These are phyloP conservation scores for Neurospora intermedia DNA, from an alignment of 495 filamentous ascomycete species.

Conservation along the genomic window DNA sequence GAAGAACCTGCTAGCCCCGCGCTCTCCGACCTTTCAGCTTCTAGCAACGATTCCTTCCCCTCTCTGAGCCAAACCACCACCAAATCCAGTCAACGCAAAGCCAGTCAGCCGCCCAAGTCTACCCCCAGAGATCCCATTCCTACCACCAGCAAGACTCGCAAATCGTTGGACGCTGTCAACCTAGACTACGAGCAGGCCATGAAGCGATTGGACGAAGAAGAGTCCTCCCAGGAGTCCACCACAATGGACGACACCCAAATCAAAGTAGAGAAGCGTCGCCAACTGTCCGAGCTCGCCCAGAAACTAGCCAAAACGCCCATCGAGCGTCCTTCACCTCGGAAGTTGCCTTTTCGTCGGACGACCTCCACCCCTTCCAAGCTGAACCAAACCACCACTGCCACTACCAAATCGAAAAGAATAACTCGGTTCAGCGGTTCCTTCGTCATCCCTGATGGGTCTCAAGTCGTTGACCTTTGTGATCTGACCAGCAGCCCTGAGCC, in stretches of 20 bases:
- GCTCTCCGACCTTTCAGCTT: conserved; percentile 1
- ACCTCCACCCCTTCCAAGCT: neutral
- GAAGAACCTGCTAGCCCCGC: conserved; percentile 4
- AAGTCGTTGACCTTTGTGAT: conserved; percentile 1
- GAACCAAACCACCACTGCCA: neutral
- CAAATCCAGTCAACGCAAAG: neutral
- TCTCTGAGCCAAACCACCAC: conserved; percentile 22
- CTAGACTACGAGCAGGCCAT: conserved; percentile 28
- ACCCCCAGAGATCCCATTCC: conserved; percentile 8
- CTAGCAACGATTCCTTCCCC: conserved; percentile 21
- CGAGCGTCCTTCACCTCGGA: conserved; percentile 12
- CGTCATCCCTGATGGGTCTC: conserved; percentile 24
- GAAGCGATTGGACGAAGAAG: conserved; percentile 20
- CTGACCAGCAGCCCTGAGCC: conserved; percentile 22
- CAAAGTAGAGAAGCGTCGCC: neutral
- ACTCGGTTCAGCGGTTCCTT: conserved; percentile 9
- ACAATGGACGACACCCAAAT: neutral
- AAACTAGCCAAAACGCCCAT: conserved; percentile 13
- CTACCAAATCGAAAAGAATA: neutral
- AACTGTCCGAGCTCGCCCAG: conserved; percentile 1
- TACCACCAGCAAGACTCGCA: conserved; percentile 12
- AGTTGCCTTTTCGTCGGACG: neutral
- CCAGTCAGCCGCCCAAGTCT: neutral
- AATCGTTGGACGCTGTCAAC: conserved; percentile 10
- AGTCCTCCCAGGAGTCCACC: conserved; percentile 3